Evolutionary conservation across 2,329 filamentous ascomycete species (phyloP).

Genomic region (Huntiella decipiens): DNA sequence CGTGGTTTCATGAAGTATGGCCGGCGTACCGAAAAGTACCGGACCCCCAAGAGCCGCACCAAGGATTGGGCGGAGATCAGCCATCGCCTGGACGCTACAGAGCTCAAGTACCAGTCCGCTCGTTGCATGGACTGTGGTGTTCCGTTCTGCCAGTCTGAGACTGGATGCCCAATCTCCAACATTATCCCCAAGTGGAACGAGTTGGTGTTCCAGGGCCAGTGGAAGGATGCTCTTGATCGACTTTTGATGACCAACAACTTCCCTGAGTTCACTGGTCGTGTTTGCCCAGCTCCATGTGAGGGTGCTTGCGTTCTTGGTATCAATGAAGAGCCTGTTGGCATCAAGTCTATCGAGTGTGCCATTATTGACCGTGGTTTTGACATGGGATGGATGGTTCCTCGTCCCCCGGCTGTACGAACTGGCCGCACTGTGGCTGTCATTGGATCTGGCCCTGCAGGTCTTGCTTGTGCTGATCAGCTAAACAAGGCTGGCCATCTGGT

Average conservation of each 20-base stretch:
- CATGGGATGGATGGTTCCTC: conserved; percentile 92
- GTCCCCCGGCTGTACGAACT: conserved; percentile 57
- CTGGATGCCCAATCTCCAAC: conserved; percentile 88
- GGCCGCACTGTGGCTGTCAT: conserved; percentile 80
- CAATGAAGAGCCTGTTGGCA: conserved; percentile 90
- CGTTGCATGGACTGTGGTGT: conserved; percentile 99
- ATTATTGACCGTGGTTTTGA: conserved; percentile 96
- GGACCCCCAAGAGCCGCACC: conserved; percentile 60
- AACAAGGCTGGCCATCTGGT: conserved; percentile 81
- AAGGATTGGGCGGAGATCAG: conserved; percentile 91
- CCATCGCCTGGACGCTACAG: conserved; percentile 72
- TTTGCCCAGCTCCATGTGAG: conserved; percentile 91
- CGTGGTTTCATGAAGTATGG: conserved; percentile 95
- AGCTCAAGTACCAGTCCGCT: conserved; percentile 89
- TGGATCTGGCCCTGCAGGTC: conserved; percentile 78
- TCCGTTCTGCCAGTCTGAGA: conserved; percentile 92
- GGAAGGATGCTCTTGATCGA: conserved; percentile 80
- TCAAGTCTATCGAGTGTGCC: conserved; percentile 95
- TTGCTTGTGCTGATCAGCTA: conserved; percentile 80
- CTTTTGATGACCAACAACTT: conserved; percentile 97
- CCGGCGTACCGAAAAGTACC: conserved; percentile 83
- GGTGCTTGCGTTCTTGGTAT: conserved; percentile 91
- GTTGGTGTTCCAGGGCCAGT: conserved; percentile 55
- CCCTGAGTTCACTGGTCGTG: conserved; percentile 91
- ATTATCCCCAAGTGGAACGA: conserved; percentile 98